Conservation (phyloP, 805 yeast genomes). For the Ogataea pilisensis region DNA sequence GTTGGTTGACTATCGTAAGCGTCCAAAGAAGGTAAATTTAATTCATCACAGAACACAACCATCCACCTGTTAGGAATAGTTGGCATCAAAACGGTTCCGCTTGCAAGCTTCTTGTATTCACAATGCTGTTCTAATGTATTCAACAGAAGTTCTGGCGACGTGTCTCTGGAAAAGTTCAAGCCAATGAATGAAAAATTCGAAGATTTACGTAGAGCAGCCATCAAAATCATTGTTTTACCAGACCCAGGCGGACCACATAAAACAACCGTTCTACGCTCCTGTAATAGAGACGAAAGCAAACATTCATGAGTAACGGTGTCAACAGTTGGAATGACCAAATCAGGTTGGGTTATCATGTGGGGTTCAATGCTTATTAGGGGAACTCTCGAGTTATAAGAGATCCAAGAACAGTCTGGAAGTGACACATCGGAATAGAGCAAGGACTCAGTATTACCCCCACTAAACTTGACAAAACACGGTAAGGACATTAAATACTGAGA, state of each 20-base stretch:
- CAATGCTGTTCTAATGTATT: slow-evolving; percentile 72
- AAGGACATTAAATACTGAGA: slow-evolving; percentile 25
- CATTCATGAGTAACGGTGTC: slow-evolving; percentile 72
- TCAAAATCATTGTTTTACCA: slow-evolving; percentile 89
- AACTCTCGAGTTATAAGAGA: slow-evolving; percentile 36
- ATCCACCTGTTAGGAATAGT: slow-evolving; percentile 60
- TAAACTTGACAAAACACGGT: slow-evolving; percentile 16
- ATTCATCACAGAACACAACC: slow-evolving; percentile 87
- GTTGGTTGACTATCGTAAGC: slow-evolving; percentile 69
- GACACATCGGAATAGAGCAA: slow-evolving; percentile 42
- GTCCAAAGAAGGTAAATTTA: slow-evolving; percentile 76
- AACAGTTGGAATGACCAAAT: slow-evolving; percentile 67
- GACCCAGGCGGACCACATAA: slow-evolving; percentile 97
- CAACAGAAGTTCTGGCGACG: slow-evolving; percentile 57
- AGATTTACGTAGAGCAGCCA: slow-evolving; percentile 59
- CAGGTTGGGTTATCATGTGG: slow-evolving; percentile 55
- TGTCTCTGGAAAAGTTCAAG: slow-evolving; percentile 79
- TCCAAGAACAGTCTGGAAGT: slow-evolving; percentile 46
- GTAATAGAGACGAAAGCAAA: slow-evolving; percentile 52
- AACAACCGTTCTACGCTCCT: slow-evolving; percentile 55
- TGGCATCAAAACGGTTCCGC: slow-evolving; percentile 57
- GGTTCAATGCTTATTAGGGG: slow-evolving; percentile 47
- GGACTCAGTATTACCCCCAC: slow-evolving; percentile 8
- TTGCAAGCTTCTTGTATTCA: slow-evolving; percentile 46
- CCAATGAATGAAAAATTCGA: slow-evolving; percentile 58